These are phyloP conservation scores for Tylopilus orsonianus DNA, from an alignment of 1,284 basidiomycete species.

Conservation along the genomic window DNA sequence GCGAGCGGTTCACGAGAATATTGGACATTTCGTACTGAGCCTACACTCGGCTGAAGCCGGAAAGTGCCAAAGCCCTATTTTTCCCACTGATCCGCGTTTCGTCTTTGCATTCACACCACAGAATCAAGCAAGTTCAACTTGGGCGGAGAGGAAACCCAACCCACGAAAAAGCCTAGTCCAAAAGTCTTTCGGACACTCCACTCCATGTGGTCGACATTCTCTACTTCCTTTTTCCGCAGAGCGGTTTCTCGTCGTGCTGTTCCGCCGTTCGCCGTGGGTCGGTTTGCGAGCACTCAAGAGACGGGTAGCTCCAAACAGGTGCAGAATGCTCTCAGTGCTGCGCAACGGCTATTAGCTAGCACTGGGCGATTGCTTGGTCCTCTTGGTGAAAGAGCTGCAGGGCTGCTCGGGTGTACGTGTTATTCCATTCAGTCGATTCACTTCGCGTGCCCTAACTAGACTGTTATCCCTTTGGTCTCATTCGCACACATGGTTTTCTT, in stretches of 20 bases:
- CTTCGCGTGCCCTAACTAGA: slow-evolving; percentile 7
- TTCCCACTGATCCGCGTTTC: no score
- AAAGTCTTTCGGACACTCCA: slow-evolving; percentile 5
- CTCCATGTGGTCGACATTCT: slow-evolving; percentile 27
- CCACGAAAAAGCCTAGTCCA: slow-evolving; percentile 6
- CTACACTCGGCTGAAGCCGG: no score
- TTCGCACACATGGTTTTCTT: background rate
- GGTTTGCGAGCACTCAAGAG: slow-evolving; percentile 27
- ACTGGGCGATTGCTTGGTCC: slow-evolving; percentile 59
- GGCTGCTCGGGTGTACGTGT: slow-evolving; percentile 65
- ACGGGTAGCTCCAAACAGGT: slow-evolving; percentile 64
- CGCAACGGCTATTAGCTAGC: slow-evolving; percentile 55
- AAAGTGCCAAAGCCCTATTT: no score
- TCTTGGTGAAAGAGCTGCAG: slow-evolving; percentile 57
- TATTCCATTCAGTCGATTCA: background rate
- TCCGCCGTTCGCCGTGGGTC: slow-evolving; percentile 19
- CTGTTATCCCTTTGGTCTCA: background rate
- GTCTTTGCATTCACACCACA: no score
- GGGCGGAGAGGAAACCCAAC: slow-evolving; percentile 2
- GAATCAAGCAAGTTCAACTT: slow-evolving; percentile 1
- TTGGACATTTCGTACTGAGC: no score
- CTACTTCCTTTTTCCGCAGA: slow-evolving; percentile 24
- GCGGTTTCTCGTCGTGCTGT: slow-evolving; percentile 15
- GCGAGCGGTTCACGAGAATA: no score
- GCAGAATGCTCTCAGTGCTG: slow-evolving; percentile 59